phyloP scores from a whole-genome alignment of 2,329 filamentous ascomycete species.

The Monilinia vaccinii-corymbosi region DNA sequence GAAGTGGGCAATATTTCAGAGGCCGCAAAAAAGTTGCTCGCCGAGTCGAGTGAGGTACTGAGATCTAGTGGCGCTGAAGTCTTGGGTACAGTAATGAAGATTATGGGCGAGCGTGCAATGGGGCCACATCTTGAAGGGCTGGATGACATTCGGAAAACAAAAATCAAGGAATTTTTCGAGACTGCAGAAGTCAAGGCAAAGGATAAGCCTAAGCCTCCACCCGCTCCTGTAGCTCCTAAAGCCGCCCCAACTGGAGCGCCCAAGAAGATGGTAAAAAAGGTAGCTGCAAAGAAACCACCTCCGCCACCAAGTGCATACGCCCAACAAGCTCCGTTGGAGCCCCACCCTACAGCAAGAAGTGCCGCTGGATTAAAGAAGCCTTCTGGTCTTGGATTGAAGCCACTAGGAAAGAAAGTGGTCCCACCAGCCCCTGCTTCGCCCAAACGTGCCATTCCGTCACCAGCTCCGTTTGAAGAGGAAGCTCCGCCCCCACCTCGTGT shows the following conservation, averaged over 20 bases:
- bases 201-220: constrained; percentile 77
- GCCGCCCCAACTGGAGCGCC: constrained; percentile 35
- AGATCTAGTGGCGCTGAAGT: constrained; percentile 87
- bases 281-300: constrained; percentile 39
- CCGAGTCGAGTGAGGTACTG: constrained; percentile 78
- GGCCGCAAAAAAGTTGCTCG: constrained; percentile 75
- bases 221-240: constrained; percentile 51
- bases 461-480: constrained; percentile 37
- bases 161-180: constrained; percentile 88
- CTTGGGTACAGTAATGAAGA: constrained; percentile 94
- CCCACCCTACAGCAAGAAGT: constrained; percentile 48
- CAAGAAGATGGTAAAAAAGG: constrained; percentile 36
- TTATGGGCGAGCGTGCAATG: constrained; percentile 95
- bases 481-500: constrained; percentile 23
- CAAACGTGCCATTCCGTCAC: constrained; percentile 39
- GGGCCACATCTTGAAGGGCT: constrained; percentile 82
- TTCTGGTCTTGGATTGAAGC: constrained; percentile 44
- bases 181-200: constrained; percentile 78
- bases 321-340: constrained; percentile 45
- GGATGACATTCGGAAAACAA: constrained; percentile 90
- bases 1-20: constrained; percentile 86
- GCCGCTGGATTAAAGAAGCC: constrained; percentile 43
- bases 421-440: constrained; percentile 36
- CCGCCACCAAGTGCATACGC: constrained; percentile 36
- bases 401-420: constrained; percentile 47